Evolutionary conservation across 352 stramenopile species (phyloP).

Genomic region (Globisporangium polare): DNA sequence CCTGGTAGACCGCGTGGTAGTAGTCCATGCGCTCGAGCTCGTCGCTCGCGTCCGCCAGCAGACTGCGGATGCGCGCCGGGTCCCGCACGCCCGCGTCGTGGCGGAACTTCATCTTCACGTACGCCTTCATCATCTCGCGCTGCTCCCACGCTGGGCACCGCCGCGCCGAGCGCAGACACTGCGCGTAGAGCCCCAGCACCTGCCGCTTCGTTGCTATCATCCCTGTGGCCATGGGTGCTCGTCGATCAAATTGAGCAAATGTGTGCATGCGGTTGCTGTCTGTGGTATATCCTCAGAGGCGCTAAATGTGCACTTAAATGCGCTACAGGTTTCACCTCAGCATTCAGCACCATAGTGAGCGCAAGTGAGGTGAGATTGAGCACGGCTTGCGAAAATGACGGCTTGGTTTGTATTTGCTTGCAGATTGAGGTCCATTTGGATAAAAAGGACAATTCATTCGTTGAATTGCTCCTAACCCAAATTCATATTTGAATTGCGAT

Average conservation of each 20-base stretch:
- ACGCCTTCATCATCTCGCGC: conserved; percentile 81
- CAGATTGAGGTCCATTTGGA: neutral
- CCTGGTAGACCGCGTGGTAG: conserved; percentile 78
- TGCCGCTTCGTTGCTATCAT: conserved; percentile 15
- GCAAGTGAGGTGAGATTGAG: too few species aligned
- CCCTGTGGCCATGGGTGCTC: neutral
- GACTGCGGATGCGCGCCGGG: conserved; percentile 39
- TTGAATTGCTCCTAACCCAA: too few species aligned
- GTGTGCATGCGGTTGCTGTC: too few species aligned
- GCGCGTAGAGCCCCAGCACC: conserved; percentile 62
- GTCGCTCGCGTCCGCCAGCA: conserved; percentile 63
- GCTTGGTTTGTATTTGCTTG: neutral
- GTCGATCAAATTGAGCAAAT: neutral
- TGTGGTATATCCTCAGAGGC: too few species aligned
- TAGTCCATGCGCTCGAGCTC: conserved; percentile 86
- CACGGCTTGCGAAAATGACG: too few species aligned
- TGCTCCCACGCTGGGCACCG: conserved; percentile 76
- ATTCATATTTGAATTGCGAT: too few species aligned
- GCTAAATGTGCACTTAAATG: too few species aligned
- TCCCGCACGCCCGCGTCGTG: conserved; percentile 48
- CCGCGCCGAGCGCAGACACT: conserved; percentile 70
- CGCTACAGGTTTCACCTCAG: too few species aligned
- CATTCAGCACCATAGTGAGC: too few species aligned
- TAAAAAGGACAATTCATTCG: neutral
- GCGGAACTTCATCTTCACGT: conserved; percentile 78